These are phyloP conservation scores for Suillus clintonianus DNA, from an alignment of 768 basidiomycete genomes.

Conservation along the genomic window DNA sequence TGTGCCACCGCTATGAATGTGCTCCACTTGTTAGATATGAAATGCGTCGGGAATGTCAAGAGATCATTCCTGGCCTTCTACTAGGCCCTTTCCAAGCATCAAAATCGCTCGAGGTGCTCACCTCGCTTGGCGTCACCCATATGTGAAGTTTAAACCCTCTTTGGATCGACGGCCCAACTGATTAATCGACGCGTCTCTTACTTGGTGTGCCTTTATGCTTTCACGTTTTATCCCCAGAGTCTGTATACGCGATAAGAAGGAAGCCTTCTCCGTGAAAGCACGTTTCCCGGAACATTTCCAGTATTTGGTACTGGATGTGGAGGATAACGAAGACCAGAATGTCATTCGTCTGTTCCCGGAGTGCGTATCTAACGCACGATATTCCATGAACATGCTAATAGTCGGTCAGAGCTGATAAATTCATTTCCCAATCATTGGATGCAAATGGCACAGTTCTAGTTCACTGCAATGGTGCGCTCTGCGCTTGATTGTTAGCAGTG, in stretches of 20 bases:
- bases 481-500: neutral
- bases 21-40: slow-evolving; percentile 62
- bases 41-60: slow-evolving; percentile 94
- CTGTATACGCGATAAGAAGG: slow-evolving; percentile 87
- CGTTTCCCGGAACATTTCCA: slow-evolving; percentile 78
- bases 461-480: slow-evolving; percentile 77
- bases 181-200: slow-evolving; percentile 12
- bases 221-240: slow-evolving; percentile 50
- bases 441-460: slow-evolving; percentile 77
- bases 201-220: slow-evolving; percentile 3
- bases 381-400: slow-evolving; percentile 1
- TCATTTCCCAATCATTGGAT: slow-evolving; percentile 65
- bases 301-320: slow-evolving; percentile 83
- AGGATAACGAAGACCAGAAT: slow-evolving; percentile 95
- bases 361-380: slow-evolving; percentile 42
- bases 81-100: slow-evolving; percentile 90
- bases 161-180: slow-evolving; percentile 6
- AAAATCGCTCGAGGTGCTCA: slow-evolving; percentile 74
- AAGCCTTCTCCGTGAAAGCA: slow-evolving; percentile 86
- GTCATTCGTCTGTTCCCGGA: slow-evolving; percentile 87
- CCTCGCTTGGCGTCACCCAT: slow-evolving; percentile 72
- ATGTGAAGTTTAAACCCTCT: slow-evolving; percentile 49
- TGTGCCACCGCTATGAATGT: slow-evolving; percentile 10
- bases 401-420: slow-evolving; percentile 62
- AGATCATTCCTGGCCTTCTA: slow-evolving; percentile 79